phyloP scores from a whole-genome alignment of 2,329 filamentous ascomycete species.

The Ophiostoma perfectum region DNA sequence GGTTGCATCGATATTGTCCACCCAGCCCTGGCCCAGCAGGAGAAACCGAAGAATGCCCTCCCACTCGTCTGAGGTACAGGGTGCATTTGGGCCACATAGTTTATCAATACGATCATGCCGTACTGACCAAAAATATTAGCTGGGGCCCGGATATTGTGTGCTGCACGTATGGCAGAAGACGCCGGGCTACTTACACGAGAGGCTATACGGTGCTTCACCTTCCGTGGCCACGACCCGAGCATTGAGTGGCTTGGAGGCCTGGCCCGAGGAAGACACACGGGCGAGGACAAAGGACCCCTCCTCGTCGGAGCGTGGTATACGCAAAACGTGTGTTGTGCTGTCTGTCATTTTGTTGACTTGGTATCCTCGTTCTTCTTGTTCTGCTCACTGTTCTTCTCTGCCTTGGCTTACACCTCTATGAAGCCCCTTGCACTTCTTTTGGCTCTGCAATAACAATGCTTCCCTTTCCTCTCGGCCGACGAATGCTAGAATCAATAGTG shows the following conservation, averaged over 20 bases:
- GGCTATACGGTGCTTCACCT: constrained; percentile 54
- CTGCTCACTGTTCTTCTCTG: too few relatives aligned
- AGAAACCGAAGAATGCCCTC: constrained; percentile 53
- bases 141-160: neutral
- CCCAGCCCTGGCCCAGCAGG: constrained; percentile 46
- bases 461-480: too few relatives aligned
- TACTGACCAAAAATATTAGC: constrained; percentile 37
- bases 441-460: too few relatives aligned
- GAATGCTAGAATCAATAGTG: too few relatives aligned
- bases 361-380: neutral
- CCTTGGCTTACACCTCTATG: neutral
- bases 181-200: constrained; percentile 45
- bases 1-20: constrained; percentile 53
- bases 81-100: constrained; percentile 49
- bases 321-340: constrained; percentile 42
- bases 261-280: constrained; percentile 47
- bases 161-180: neutral
- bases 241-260: constrained; percentile 49
- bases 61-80: constrained; percentile 62
- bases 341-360: constrained; percentile 16
- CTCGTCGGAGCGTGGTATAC: constrained; percentile 52
- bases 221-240: constrained; percentile 65
- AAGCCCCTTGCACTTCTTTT: neutral
- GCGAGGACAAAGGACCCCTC: constrained; percentile 54
- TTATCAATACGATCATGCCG: constrained; percentile 51